phyloP scores from a whole-genome alignment of 2,329 filamentous ascomycete genomes.

The Calonectria multiphialidica region DNA sequence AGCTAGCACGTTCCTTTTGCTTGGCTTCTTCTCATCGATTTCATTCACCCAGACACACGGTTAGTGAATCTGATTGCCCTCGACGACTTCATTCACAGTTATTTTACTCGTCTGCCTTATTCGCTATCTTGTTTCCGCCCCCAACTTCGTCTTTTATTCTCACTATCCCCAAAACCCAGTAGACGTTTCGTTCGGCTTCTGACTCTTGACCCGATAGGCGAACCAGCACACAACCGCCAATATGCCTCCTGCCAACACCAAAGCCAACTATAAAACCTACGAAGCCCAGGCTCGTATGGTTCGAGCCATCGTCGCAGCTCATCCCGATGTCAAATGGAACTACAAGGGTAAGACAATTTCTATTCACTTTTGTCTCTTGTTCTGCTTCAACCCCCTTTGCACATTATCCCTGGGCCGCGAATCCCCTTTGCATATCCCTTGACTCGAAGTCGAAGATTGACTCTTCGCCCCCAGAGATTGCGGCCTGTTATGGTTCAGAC shows the following conservation, averaged over 20 bases:
- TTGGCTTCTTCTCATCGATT: neutral
- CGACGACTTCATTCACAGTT: neutral
- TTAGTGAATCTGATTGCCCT: neutral
- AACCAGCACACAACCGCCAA: neutral
- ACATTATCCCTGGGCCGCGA: neutral
- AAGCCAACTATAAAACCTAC: conserved; percentile 70
- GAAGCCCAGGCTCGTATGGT: conserved; percentile 72
- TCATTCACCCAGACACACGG: neutral
- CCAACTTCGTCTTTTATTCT: neutral
- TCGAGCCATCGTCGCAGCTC: conserved; percentile 70
- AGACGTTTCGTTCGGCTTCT: neutral
- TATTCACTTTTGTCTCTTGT: conserved; percentile 21
- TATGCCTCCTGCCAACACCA: conserved; percentile 58
- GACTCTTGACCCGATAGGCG: neutral
- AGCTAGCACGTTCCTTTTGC: neutral
- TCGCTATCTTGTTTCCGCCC: neutral
- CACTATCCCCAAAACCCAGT: neutral
- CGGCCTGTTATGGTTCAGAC: conserved; percentile 61
- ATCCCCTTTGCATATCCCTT: conserved; percentile 13
- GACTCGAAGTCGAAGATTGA: conserved; percentile 46
- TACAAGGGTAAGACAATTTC: conserved; percentile 66
- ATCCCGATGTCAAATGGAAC: conserved; percentile 67
- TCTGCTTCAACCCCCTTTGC: neutral
- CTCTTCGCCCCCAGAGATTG: conserved; percentile 58
- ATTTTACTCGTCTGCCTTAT: neutral